Conservation (phyloP, 148 eudicot genomes). For the Rhododendron ovatum region DNA sequence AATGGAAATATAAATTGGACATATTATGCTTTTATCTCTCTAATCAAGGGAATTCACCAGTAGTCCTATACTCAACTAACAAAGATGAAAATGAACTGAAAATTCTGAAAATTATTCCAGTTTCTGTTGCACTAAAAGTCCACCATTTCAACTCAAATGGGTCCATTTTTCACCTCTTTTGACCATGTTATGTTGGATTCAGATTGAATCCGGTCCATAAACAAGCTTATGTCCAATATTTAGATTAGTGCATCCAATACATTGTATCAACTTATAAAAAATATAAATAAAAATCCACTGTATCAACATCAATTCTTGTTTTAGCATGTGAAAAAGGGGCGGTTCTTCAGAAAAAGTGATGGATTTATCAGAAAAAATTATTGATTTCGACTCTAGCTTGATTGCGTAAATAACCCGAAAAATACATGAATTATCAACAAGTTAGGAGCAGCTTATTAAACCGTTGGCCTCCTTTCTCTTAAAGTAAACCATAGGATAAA, state of each 20-base stretch:
- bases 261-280: too few relatives aligned
- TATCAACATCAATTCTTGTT: not conserved
- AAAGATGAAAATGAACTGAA: not conserved
- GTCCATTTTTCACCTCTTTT: not conserved
- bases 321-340: not conserved
- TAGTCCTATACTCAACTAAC: not conserved
- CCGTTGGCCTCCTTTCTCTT: too few relatives aligned
- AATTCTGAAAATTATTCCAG: not conserved
- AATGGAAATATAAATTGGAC: not conserved
- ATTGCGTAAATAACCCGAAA: not conserved
- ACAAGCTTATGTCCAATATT: too few relatives aligned
- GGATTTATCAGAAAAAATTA: not conserved
- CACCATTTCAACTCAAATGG: not conserved
- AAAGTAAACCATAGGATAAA: too few relatives aligned
- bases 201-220: too few relatives aligned
- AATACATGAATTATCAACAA: too few relatives aligned
- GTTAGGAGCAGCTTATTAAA: not conserved
- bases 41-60: not conserved
- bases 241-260: not conserved
- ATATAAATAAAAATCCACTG: not conserved
- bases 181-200: too few relatives aligned
- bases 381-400: not conserved
- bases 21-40: not conserved
- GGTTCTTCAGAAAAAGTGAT: not conserved
- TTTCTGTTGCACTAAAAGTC: not conserved